These are phyloP conservation scores for Silene coronaria DNA, from an alignment of 179 eudicot species.

Conservation along the genomic window DNA sequence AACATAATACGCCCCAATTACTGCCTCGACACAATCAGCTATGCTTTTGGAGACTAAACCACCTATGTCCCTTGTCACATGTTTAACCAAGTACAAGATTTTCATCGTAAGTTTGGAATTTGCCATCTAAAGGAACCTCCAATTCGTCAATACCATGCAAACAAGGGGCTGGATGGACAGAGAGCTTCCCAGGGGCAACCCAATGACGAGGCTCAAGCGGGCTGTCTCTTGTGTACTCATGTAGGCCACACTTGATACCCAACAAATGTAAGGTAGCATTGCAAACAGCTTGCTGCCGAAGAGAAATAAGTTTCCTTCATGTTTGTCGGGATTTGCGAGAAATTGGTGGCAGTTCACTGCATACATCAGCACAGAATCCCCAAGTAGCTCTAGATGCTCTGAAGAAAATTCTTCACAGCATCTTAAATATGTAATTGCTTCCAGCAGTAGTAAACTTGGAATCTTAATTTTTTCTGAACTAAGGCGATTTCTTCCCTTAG, in stretches of 20 bases:
- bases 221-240: constrained; percentile 77
- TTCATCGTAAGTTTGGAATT: constrained; percentile 44
- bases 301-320: constrained; percentile 66
- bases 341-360: constrained; percentile 64
- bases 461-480: constrained; percentile 30
- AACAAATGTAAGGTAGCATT: constrained; percentile 62
- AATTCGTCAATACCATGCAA: constrained; percentile 56
- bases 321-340: constrained; percentile 57
- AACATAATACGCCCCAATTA: constrained; percentile 87
- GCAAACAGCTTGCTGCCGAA: constrained; percentile 54
- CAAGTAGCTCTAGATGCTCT: constrained; percentile 88
- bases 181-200: constrained; percentile 87
- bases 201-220: constrained; percentile 92
- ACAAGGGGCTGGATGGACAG: constrained; percentile 67
- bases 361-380: constrained; percentile 89
- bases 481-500: constrained; percentile 58
- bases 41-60: constrained; percentile 85
- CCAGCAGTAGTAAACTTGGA: constrained; percentile 71
- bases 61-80: constrained; percentile 91
- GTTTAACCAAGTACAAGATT: constrained; percentile 50
- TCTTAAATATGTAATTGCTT: constrained; percentile 76
- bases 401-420: constrained; percentile 79
- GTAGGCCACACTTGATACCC: constrained; percentile 59
- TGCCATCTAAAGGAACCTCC: constrained; percentile 59
- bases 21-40: constrained; percentile 92